Base-by-base conservation (phyloP, 2,329 filamentous ascomycete genomes). In the Colletotrichum gloeosporioides region DNA sequence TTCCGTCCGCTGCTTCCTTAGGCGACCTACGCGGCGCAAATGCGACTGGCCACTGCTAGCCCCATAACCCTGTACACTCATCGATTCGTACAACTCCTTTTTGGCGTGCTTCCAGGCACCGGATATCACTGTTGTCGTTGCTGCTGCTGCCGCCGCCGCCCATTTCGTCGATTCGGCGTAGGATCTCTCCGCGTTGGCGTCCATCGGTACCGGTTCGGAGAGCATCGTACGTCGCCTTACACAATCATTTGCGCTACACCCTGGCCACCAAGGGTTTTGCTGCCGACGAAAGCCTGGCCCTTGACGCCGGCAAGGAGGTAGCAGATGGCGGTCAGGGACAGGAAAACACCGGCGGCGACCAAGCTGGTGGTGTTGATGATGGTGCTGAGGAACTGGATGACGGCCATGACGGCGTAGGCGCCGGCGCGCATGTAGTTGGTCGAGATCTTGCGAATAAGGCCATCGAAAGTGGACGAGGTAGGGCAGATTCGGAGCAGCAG, bases 231-330 rank as follows among this genome's bases (percentile, higher is more conserved):
- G 22, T n/a, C 16, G 62, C 62, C 22, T 88, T 89, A 98, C 82
- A 99, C 96, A 87, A 99, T 98, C 96, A 99, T 98, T 89, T 98
- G 96, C 78, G 96, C 97, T 80, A 98, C 94, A 69, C 96, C 96
- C 80, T 95, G 94, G 69, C 97, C 97, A 79, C 97, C 97, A 69
- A 99, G 90, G 18, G 96, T 99, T 92, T 99, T 99, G 90, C 96
- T 98, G 77, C 95, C 95, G 79, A 96, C 92, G 86, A 98, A 98
- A 44, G 92, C 94, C 87, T 98, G 95, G 76, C 94, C 94, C 89
- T 95, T 96, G 85, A 96, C 77, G 55, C 90, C 95, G 16, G 95
- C 95, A 67, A 95, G 86, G 31, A 91, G 87, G 85, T 99, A 99
- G 90, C 96, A 98, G 67, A 93, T 77, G 44, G 91, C 93, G 6